Evolutionary conservation across 306 rosid genomes (phyloP), one percentile per base, ranked within the genome.

Genomic region (Trifolium repens): DNA sequence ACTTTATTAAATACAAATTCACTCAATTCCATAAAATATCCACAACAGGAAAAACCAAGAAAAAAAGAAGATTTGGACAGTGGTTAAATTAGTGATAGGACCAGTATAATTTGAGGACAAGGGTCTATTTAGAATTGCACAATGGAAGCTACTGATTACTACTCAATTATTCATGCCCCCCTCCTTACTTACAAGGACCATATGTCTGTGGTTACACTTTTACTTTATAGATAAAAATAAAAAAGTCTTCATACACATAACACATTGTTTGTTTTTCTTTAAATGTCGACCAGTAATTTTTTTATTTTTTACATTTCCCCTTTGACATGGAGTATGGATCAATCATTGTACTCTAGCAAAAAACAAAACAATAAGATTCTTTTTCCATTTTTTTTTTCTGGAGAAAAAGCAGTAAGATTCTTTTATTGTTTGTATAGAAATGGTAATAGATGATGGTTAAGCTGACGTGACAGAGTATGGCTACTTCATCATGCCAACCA

Each of bases 201-300:
- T 82, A n/a, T 88, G 89, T 84, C 76, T 80, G 87, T 76, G 74
- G 86, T 67, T 80, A 72, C 80, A 58, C 88, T 67, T 79, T 81
- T 54, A 53, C 60, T 53, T 53, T 17, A 53, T 17, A 53, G 11
- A 17, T 8, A 6, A n/a, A 52, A 27, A 27, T 27, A 27, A 27
- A 2, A 12, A 44, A 13, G 58, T 52, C 58, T 19, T 19, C 32
- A 54, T 19, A 19, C 61, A 54, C 30, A 17, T 54, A 9, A 9
- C 32, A 54, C 30, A 17, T 54, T 54, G 22, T 46, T 16, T 11
- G 35, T 65, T 14, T 30, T n/a, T 11, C 17, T 32, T 19, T 54
- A 13, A 14, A 34, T 19, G 68, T 64, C 43, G 49, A 79, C 73
- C 60, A 27, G 34, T 72, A 53, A 72, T 43, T 64, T 4, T 30